Evolutionary conservation across 306 rosid species (phyloP), one percentile per base, ranked within the genome.

Genomic region (Spatholobus suberectus): DNA sequence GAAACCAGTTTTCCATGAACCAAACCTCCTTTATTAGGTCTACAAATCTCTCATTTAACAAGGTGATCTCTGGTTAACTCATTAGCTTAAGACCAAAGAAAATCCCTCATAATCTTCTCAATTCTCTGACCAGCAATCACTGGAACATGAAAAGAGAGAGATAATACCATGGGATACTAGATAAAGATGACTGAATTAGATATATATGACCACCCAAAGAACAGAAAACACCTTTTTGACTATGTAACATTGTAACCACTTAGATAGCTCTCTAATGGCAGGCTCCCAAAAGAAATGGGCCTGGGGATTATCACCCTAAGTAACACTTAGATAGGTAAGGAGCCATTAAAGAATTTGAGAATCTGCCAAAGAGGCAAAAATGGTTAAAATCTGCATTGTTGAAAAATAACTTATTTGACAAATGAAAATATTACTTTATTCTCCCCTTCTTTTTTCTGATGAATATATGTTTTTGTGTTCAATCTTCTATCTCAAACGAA

Each of bases 401-500:
- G 18, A 49, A 52, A 27, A 27, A 35, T 81, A 76, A 34, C 43
- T 40, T 63, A 24, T 43, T 55, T 66, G 69, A 46, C 35, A 32
- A 49, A 55, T 46, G 43, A 73, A 73, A 57, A 23, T 20, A 7
- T 32, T n/a, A 29, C 44, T 52, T 44, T 14, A 5, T 47, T 77
- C 40, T 46, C 13, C 57, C n/a, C 52, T 78, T 38, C 35, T 73
- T 38, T 67, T 55, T 47, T 70, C 55, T 38, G 37, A 21, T 47
- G 44, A 78, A 43, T 57, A 27, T 29, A 23, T 24, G 21, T 27
- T 23, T 40, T 34, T 44, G 11, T 37, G 11, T 52, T 15, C 43
- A 51, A 65, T 44, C 34, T 72, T 84, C 51, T 69, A 71, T 62
- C 67, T 37, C 73, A 35, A 57, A 43, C 72, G 75, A 80, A 73